Evolutionary conservation across 306 rosid genomes (phyloP).

Genomic region (Fragaria nilgerrensis): DNA sequence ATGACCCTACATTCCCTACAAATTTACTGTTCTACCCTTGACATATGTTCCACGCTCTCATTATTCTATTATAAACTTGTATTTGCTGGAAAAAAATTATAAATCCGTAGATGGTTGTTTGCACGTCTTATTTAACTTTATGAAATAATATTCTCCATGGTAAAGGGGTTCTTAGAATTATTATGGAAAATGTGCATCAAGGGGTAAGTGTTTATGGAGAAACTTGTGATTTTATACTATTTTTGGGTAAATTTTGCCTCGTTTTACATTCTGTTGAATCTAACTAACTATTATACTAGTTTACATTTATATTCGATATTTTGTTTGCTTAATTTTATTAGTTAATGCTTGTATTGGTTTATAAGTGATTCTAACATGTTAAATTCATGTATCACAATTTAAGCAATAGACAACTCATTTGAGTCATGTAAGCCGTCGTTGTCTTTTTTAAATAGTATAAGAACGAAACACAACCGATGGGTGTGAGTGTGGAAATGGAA

Average conservation of each 20-base stretch:
- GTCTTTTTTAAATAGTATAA: no score
- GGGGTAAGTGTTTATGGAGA: no score
- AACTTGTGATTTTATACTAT: no score
- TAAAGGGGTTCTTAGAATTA: background rate
- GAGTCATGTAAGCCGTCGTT: no score
- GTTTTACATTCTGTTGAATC: background rate
- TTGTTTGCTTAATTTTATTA: background rate
- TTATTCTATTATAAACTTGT: background rate
- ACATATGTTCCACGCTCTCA: background rate
- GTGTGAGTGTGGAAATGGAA: rapidly evolving
- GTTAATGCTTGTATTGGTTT: background rate
- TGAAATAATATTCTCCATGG: background rate
- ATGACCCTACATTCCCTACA: background rate
- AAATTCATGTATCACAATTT: no score
- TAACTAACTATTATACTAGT: background rate
- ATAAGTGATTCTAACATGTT: background rate
- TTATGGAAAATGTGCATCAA: background rate
- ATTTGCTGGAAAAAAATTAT: background rate
- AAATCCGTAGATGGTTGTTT: background rate
- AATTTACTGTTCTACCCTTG: constrained; percentile 15
- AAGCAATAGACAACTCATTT: background rate
- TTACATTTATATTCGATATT: background rate
- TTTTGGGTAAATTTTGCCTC: background rate
- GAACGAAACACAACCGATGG: no score
- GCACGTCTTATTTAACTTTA: constrained; percentile 7